phyloP scores from a whole-genome alignment of 73 alveolate species.

The Tetrahymena elliotti region DNA sequence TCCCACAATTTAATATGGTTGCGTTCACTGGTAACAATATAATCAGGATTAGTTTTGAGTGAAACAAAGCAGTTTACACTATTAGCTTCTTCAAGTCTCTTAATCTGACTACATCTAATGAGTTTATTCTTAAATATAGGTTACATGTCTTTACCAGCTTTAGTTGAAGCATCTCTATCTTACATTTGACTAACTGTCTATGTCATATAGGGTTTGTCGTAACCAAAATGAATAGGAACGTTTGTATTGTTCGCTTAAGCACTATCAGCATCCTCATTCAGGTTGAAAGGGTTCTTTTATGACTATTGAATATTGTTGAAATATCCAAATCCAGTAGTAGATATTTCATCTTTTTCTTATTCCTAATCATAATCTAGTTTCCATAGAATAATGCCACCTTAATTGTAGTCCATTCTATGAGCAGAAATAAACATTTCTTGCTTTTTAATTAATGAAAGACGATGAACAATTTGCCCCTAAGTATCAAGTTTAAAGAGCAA shows the following conservation, averaged over 20 bases:
- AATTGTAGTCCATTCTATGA: background rate
- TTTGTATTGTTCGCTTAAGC: background rate
- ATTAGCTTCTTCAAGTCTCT: background rate
- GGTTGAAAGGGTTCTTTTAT: background rate
- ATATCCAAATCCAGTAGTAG: background rate
- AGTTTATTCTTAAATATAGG: background rate
- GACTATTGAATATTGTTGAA: background rate
- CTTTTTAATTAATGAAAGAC: background rate
- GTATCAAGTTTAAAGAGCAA: background rate
- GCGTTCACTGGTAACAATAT: background rate
- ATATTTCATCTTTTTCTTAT: background rate
- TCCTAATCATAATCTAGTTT: background rate
- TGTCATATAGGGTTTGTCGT: background rate
- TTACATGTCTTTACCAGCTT: background rate
- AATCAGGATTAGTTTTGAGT: background rate
- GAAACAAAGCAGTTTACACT: background rate
- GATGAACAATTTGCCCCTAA: background rate
- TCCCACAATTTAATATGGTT: background rate
- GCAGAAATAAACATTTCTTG: background rate
- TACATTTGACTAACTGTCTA: background rate
- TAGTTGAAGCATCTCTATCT: background rate
- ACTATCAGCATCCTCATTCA: background rate
- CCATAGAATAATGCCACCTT: background rate
- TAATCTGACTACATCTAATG: background rate
- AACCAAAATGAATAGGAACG: background rate